Evolutionary conservation across 768 basidiomycete genomes (phyloP).

Genomic region (Boletus sensibilis): DNA sequence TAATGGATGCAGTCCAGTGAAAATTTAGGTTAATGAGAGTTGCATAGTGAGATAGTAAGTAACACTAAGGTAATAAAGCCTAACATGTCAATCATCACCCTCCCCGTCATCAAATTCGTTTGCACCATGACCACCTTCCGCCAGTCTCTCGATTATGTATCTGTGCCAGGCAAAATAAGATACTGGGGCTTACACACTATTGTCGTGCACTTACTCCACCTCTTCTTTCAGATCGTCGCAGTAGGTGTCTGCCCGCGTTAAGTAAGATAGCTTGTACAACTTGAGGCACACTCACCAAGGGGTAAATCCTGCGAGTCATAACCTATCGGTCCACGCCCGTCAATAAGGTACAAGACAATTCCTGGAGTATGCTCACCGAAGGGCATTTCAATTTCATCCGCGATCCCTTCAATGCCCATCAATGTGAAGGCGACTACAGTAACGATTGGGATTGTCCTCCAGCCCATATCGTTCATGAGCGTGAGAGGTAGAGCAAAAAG

Average conservation of each 20-base stretch:
- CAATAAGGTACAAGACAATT: background rate
- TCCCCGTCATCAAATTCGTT: constrained; percentile 78
- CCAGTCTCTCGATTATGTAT: constrained; percentile 66
- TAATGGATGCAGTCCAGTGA: background rate
- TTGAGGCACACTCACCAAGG: constrained; percentile 51
- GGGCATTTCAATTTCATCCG: constrained; percentile 93
- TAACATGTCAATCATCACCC: constrained; percentile 64
- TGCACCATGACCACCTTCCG: constrained; percentile 72
- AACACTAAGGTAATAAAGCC: background rate
- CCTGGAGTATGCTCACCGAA: constrained; percentile 56
- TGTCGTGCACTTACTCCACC: constrained; percentile 56
- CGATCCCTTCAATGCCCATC: constrained; percentile 95
- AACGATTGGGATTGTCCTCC: constrained; percentile 81
- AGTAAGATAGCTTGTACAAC: background rate
- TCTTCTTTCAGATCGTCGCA: constrained; percentile 87
- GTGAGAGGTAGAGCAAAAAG: constrained; percentile 89
- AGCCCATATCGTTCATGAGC: constrained; percentile 77
- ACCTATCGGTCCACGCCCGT: constrained; percentile 36
- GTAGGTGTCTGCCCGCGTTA: constrained; percentile 59
- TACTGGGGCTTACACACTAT: background rate
- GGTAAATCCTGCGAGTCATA: constrained; percentile 70
- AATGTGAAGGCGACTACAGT: constrained; percentile 88
- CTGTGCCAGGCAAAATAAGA: constrained; percentile 35
- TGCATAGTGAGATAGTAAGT: background rate
- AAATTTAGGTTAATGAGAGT: background rate